A percentile compares a stretch with the other conserved stretches of the same genome.
These are phyloP conservation scores for Nakazawaea populi DNA, from an alignment of 805 yeast species.

Conservation along the genomic window DNA sequence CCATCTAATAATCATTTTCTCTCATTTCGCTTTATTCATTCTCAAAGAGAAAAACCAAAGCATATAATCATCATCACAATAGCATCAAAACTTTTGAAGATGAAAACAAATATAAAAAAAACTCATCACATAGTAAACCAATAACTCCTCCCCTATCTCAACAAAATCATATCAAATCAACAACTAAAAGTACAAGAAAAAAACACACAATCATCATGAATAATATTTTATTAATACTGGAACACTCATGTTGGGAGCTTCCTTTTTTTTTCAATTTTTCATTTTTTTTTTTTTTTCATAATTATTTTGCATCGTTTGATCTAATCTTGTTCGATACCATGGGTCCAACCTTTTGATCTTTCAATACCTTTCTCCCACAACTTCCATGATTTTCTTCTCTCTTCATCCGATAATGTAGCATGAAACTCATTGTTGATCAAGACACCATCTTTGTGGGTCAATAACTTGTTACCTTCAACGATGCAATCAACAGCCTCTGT, in stretches of 20 bases:
- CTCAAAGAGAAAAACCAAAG: too few species aligned
- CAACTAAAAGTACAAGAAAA: neutral
- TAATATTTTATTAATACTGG: too few species aligned
- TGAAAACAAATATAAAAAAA: too few species aligned
- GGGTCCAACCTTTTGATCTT: slow-evolving; percentile 77
- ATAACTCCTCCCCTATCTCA: neutral
- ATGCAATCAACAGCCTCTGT: slow-evolving; percentile 54
- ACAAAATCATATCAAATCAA: neutral
- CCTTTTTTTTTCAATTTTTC: too few species aligned
- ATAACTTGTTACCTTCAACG: slow-evolving; percentile 22
- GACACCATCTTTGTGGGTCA: slow-evolving; percentile 6
- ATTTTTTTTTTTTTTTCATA: too few species aligned
- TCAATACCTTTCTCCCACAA: slow-evolving; percentile 84
- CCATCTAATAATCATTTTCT: too few species aligned
- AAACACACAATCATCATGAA: neutral
- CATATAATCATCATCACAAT: too few species aligned
- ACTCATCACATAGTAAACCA: neutral
- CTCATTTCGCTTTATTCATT: too few species aligned
- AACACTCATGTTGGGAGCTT: too few species aligned
- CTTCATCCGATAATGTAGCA: slow-evolving; percentile 43
- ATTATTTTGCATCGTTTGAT: too few species aligned
- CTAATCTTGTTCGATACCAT: neutral
- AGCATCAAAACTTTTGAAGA: too few species aligned
- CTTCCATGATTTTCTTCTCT: slow-evolving; percentile 58
- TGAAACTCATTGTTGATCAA: slow-evolving; percentile 13